Percentiles rank a stretch among this genome's conserved stretches.
Evolutionary conservation across 441 rosid species (phyloP).

Genomic region (Raphanus hybrid): DNA sequence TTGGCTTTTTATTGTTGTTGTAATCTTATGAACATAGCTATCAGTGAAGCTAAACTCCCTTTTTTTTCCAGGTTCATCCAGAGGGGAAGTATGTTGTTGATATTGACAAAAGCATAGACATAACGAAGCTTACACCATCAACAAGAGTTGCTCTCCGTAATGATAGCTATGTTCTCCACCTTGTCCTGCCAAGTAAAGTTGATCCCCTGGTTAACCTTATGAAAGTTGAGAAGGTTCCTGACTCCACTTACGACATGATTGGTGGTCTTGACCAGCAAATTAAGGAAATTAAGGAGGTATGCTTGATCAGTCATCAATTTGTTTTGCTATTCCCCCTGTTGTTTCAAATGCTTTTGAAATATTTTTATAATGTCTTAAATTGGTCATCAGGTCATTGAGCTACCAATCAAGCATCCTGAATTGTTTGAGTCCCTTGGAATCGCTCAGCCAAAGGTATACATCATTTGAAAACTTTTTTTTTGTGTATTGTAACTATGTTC

Average conservation of each 20-base stretch:
- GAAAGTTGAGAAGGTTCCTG: slow-evolving; percentile 98
- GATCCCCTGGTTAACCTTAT: slow-evolving; percentile 88
- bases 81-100: slow-evolving; percentile 63
- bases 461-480: background rate
- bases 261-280: slow-evolving; percentile 98
- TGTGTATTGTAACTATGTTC: background rate
- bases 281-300: slow-evolving; percentile 94
- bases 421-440: slow-evolving; percentile 95
- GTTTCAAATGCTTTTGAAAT: too few relatives aligned
- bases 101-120: slow-evolving; percentile 90
- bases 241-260: slow-evolving; percentile 96
- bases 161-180: slow-evolving; percentile 96
- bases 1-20: background rate
- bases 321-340: too few relatives aligned
- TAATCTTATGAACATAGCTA: background rate
- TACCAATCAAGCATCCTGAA: slow-evolving; percentile 55
- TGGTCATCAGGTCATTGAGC: too few relatives aligned
- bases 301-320: background rate
- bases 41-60: too few relatives aligned
- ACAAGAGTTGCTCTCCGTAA: slow-evolving; percentile 99
- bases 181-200: slow-evolving; percentile 95
- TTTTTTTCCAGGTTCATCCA: too few relatives aligned
- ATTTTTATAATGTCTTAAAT: too few relatives aligned
- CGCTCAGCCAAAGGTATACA: slow-evolving; percentile 83
- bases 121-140: slow-evolving; percentile 92